Evolutionary conservation across 495 filamentous ascomycete species (phyloP).

Genomic region (Ramalina intermedia): DNA sequence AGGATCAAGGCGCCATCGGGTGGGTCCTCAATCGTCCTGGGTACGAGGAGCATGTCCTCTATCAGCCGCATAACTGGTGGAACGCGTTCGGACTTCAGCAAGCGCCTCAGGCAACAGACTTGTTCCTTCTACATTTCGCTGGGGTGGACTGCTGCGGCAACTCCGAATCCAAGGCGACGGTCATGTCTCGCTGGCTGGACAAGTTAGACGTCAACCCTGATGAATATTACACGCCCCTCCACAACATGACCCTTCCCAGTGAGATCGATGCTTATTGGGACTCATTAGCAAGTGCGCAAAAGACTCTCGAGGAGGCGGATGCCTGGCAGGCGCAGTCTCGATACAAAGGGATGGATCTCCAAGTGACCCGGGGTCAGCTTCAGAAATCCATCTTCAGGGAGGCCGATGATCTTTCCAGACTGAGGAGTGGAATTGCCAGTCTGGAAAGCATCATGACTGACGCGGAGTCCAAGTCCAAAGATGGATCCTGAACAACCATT

Average conservation of each 20-base stretch:
- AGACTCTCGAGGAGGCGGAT: not conserved
- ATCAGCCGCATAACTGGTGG: slow-evolving; percentile 28
- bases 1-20: slow-evolving; percentile 24
- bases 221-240: not conserved
- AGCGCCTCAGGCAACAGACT: not conserved
- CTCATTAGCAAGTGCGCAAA: not conserved
- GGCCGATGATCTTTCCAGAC: not conserved
- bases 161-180: not conserved
- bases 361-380: not conserved
- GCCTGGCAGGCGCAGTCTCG: not conserved
- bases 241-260: not conserved
- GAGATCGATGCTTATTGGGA: slow-evolving; percentile 2
- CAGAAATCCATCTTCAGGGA: not conserved
- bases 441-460: slow-evolving; percentile 5
- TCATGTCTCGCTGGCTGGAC: slow-evolving; percentile 5
- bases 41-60: slow-evolving; percentile 18
- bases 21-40: slow-evolving; percentile 19
- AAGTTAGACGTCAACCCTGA: not conserved
- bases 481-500: too few relatives aligned
- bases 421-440: not conserved
- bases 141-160: slow-evolving; percentile 1
- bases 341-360: slow-evolving; percentile 1
- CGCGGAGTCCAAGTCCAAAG: not conserved
- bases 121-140: slow-evolving; percentile 1
- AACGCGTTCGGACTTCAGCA: slow-evolving; percentile 18